A percentile compares a stretch with the other conserved stretches of the same genome.
Evolutionary conservation across 176 grass and related monocot genomes (phyloP).

Genomic region (Avena atlantica): DNA sequence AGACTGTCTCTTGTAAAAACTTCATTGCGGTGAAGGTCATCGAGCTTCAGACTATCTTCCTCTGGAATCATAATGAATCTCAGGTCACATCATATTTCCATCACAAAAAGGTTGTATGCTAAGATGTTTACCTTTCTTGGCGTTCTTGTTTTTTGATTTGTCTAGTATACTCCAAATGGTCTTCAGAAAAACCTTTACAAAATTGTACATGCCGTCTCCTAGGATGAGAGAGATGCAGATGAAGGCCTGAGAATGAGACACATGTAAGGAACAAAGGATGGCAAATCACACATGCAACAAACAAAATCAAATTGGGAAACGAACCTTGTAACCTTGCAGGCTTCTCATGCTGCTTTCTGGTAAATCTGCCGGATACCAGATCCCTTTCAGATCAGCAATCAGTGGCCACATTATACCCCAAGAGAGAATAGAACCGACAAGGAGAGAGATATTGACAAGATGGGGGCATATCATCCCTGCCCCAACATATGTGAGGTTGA

Average conservation of each 20-base stretch:
- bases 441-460: constrained; percentile 86
- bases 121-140: constrained; percentile 70
- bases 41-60: constrained; percentile 51
- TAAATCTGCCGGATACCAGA: constrained; percentile 77
- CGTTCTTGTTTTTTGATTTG: constrained; percentile 57
- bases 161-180: constrained; percentile 58
- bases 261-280: constrained; percentile 23
- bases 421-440: constrained; percentile 82
- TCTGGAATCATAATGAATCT: constrained; percentile 50
- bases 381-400: constrained; percentile 72
- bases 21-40: constrained; percentile 71
- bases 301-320: constrained; percentile 20
- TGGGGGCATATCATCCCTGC: constrained; percentile 99
- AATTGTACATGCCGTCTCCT: constrained; percentile 94
- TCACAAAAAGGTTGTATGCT: neutral
- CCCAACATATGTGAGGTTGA: constrained; percentile 93
- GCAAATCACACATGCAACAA: neutral
- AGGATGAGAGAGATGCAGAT: constrained; percentile 88
- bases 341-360: constrained; percentile 91
- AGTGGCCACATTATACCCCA: constrained; percentile 99
- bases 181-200: constrained; percentile 68
- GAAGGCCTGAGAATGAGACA: constrained; percentile 68
- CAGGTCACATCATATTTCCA: too few relatives aligned
- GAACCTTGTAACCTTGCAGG: constrained; percentile 96
- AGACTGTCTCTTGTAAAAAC: constrained; percentile 74